Base-by-base conservation (phyloP, 371 early-diverging fungal genomes). In the Entomophthora muscae region DNA sequence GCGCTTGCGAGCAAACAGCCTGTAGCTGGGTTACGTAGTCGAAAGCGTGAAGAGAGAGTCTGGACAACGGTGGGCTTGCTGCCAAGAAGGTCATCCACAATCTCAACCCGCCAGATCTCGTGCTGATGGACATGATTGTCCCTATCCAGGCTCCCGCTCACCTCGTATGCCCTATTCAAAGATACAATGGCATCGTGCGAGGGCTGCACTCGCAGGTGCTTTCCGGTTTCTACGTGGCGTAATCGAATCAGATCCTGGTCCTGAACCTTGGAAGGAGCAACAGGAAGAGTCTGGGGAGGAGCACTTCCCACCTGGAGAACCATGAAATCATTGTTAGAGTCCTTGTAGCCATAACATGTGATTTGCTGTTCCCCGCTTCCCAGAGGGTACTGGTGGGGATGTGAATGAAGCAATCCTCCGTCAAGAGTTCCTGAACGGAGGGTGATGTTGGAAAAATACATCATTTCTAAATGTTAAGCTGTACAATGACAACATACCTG, bases 391-490 rank as follows among this genome's bases (percentile, higher is more conserved):
- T 76, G 78, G 73, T 97, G 93, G 13, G 84, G 72, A 71, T 99
- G 99, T 5, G 99, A 99, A 74, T 99, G 99, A 42, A 99, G 82
- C 60, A 95, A 71, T 3, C 98, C 99, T 42, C 91, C 94, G n/a
- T 93, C 95, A 64, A 82, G 83, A 12, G 81, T 85, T 53, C 79
- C 77, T 63, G 88, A 89, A 70, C 95, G 95, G 28, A 99, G 57
- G 0, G 96, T 86, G 22, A 99, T 78, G 66, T 72, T 79, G 22
- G 93, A 93, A 1, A 97, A 98, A 73, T 83, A 98, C 0, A 85
- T 89, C 23, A 98, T 69, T 71, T 96, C 93, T 91, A 64, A 21
- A 29, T 22, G 21, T 21, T 53, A n/a, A 26, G 0, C 28, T 52
- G 29, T 17, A 53, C 54, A 24, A 32, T 12, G 10, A 60, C 3